Base-by-base conservation (phyloP, 2,329 filamentous ascomycete species). In the Chaetomiaceae sp. region DNA sequence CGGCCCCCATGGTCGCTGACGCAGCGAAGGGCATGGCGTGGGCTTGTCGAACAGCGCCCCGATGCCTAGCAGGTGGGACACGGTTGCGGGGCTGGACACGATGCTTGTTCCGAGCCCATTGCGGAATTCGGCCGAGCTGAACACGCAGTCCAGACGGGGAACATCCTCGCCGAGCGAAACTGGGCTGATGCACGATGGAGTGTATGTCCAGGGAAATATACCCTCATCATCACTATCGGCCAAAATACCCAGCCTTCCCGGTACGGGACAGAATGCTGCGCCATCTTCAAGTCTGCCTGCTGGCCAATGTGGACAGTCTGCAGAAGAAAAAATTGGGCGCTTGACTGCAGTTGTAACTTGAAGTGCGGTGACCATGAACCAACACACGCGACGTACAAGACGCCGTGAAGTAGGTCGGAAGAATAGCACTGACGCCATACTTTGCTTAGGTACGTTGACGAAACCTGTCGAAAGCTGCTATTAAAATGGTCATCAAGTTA, bases 71-170 rank as follows among this genome's bases (percentile, higher is more conserved):
- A 58, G 39, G 37, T 58, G 52, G 0, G 64, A 60, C 1, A 60
- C 58, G 6, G 51, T 58, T 26, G 60, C 56, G 0, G 62, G 60
- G 0, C 57, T 61, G 4, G 62, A 60, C 40, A 68, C 57, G 18
- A 68, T 48, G 44, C 63, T 66, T 27, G 63, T 54, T 10, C 65
- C 65, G 32, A 61, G 56, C 6, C 47, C 46, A 38, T 49, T 54
- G 9, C 55, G 52, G 29, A 58, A 57, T 2, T 50, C 34, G 3
- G 48, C 14, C 1, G 47, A 51, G 14, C 52, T 50, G 26, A 58
- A 57, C 8, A 58, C 42, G 24, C 55, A 58, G 34, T 58, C 44
- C 2, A 51, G 9, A 10, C 37, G 32, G 14, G 49, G 17, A n/a
- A 11, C 19, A 17, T 40, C 44, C 18, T 26, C 33, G 3, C 40